phyloP scores from a whole-genome alignment of 2,329 filamentous ascomycete genomes.

The Verruconis gallopava region DNA sequence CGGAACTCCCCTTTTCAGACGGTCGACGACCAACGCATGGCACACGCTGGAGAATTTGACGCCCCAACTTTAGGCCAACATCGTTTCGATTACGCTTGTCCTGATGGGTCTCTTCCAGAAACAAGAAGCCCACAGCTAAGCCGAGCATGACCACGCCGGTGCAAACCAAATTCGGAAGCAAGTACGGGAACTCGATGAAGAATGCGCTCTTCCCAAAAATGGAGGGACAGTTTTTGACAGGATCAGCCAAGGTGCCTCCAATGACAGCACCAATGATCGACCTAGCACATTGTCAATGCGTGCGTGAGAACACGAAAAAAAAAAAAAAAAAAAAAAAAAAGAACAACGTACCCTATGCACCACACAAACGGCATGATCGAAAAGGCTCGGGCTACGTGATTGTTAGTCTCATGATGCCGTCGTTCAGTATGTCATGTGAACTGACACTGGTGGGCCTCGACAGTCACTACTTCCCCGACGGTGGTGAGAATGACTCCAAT shows the following conservation, averaged over 20 bases:
- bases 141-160: constrained; percentile 64
- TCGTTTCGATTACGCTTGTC: constrained; percentile 68
- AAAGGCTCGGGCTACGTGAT: constrained; percentile 63
- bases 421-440: constrained; percentile 12
- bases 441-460: constrained; percentile 84
- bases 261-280: constrained; percentile 88
- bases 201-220: constrained; percentile 61
- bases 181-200: constrained; percentile 78
- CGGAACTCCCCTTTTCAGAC: constrained; percentile 14
- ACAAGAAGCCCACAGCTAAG: constrained; percentile 66
- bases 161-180: constrained; percentile 86
- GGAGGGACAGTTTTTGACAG: constrained; percentile 67
- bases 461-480: constrained; percentile 82
- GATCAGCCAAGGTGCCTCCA: constrained; percentile 78
- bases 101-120: constrained; percentile 87
- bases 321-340: constrained; percentile 10
- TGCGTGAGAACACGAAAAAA: too few relatives aligned
- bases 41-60: neutral
- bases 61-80: constrained; percentile 59
- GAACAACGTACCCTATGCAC: constrained; percentile 62
- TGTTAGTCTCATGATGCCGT: constrained; percentile 16
- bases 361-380: constrained; percentile 97
- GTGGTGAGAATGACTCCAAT: constrained; percentile 93
- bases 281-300: constrained; percentile 30
- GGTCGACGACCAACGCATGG: constrained; percentile 17